Evolutionary conservation across 352 stramenopile species (phyloP), one percentile per base, ranked within the genome.

Genomic region (Phytophthora sansomeana): DNA sequence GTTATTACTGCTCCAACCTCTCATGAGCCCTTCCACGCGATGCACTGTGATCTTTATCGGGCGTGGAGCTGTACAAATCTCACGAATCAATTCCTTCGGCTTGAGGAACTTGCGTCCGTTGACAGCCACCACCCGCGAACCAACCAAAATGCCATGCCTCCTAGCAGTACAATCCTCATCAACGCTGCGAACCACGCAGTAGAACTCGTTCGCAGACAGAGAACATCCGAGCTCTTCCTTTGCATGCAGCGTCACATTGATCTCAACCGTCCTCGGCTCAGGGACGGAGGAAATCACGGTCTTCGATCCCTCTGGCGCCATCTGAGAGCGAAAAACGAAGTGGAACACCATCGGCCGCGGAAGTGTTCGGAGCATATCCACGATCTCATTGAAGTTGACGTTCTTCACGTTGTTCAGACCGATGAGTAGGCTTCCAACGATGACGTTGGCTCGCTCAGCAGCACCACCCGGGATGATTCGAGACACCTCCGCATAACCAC

Each of bases 11-110:
- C 53, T 83, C 85, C 85, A 91, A 6, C 77, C 85, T 47, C 82
- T 75, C 83, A 92, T 93, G 16, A 93, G 73, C 0, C 83, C 83
- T 72, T 93, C 83, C n/a, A 93, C 83, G 13, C 84, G 86, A 67
- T 89, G 84, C 44, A 94, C 75, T 24, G 72, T 89, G 55, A 94
- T 74, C 50, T 77, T 62, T 28, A 94, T 69, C 13, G 86, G 86
- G 41, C 86, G 82, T 32, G 71, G 50, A 4, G 77, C 83, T 10
- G 76, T 81, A 51, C 78, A 72, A 47, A 94, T 86, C 39, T 75
- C 63, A 11, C 55, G 68, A 39, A 93, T 74, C 35, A 79, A 60
- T 19, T 92, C 84, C 29, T 68, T 66, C 10, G 75, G 78, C 26
- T 81, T 76, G 33, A 85, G 57, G 21, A 76, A 81, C 38, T 66